phyloP scores from a whole-genome alignment of 2,329 filamentous ascomycete species.

The Cladosporium sp. region DNA sequence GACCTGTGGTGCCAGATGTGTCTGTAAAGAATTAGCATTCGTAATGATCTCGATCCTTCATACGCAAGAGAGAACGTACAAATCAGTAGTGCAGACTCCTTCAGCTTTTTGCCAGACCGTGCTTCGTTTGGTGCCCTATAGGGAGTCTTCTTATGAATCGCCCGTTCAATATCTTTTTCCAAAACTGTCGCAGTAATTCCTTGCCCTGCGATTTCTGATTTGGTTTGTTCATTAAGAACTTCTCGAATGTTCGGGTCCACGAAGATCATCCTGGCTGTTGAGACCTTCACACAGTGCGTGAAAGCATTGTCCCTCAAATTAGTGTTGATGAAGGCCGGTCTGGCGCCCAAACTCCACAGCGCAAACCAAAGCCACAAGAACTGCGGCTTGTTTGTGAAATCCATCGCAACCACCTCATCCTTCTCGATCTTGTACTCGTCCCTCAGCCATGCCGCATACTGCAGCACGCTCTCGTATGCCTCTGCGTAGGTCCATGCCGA shows the following conservation, averaged over 20 bases:
- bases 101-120: slow-evolving; percentile 25
- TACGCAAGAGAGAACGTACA: slow-evolving; percentile 32
- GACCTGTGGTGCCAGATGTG: slow-evolving; percentile 79
- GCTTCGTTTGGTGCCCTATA: slow-evolving; percentile 30
- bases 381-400: slow-evolving; percentile 76
- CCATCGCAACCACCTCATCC: slow-evolving; percentile 73
- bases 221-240: slow-evolving; percentile 53
- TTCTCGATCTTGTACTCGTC: slow-evolving; percentile 59
- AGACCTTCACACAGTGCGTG: slow-evolving; percentile 67
- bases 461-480: slow-evolving; percentile 65
- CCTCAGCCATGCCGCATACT: slow-evolving; percentile 73
- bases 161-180: slow-evolving; percentile 50
- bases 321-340: slow-evolving; percentile 85
- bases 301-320: slow-evolving; percentile 70
- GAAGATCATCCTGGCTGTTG: slow-evolving; percentile 63
- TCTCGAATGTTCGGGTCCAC: slow-evolving; percentile 60
- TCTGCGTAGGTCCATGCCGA: slow-evolving; percentile 67
- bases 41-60: too few species aligned
- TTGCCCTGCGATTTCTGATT: slow-evolving; percentile 38
- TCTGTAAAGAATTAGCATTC: slow-evolving; percentile 30
- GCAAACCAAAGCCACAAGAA: slow-evolving; percentile 74
- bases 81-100: slow-evolving; percentile 67
- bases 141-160: slow-evolving; percentile 24
- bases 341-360: slow-evolving; percentile 77
- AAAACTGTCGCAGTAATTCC: slow-evolving; percentile 60